Conservation (phyloP, 306 rosid genomes). For the Abrus precatorius region DNA sequence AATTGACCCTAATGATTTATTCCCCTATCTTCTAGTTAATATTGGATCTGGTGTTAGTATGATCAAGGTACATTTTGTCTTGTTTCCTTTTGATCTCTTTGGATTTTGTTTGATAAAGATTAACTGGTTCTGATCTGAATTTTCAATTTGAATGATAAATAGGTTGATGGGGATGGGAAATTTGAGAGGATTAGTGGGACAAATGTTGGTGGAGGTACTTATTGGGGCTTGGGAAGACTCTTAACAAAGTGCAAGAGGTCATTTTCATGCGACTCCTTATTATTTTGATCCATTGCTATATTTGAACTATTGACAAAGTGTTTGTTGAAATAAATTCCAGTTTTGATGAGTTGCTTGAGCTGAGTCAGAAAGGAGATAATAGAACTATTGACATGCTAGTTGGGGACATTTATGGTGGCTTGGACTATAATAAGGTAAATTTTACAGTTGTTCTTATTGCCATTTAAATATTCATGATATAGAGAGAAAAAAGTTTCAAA, state of each 20-base stretch:
- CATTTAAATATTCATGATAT: constrained; percentile 1
- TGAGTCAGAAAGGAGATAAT: constrained; percentile 96
- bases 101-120: constrained; percentile 39
- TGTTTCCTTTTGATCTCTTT: constrained; percentile 44
- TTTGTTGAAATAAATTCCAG: constrained; percentile 66
- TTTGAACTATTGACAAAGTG: constrained; percentile 36
- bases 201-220: constrained; percentile 99
- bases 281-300: constrained; percentile 35
- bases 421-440: constrained; percentile 92
- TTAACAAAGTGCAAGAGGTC: constrained; percentile 98
- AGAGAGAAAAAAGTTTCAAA: constrained; percentile 10
- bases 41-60: constrained; percentile 99
- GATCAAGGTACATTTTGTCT: constrained; percentile 77
- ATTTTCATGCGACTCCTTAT: constrained; percentile 34
- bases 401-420: constrained; percentile 98
- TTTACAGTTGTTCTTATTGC: constrained; percentile 41
- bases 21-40: constrained; percentile 96
- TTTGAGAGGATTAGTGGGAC: constrained; percentile 98
- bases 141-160: constrained; percentile 39
- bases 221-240: constrained; percentile 97
- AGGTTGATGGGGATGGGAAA: constrained; percentile 99
- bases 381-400: constrained; percentile 97
- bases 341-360: constrained; percentile 97
- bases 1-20: constrained; percentile 90
- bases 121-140: constrained; percentile 37